Conservation (phyloP, 345 rosid species). For the Ceriops decandra region DNA sequence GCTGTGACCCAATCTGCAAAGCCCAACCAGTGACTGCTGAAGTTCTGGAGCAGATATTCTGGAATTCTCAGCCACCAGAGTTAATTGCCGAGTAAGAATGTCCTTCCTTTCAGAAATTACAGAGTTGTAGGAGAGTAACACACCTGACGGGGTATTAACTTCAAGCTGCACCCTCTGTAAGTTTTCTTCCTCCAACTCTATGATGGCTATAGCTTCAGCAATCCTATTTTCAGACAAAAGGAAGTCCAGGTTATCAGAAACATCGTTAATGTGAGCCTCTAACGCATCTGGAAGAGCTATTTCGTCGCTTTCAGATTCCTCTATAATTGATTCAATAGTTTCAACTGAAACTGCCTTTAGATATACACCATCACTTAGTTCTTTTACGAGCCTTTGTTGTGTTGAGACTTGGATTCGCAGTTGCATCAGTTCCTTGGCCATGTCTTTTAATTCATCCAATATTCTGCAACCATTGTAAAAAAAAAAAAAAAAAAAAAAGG, state of each 20-base stretch:
- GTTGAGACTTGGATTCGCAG: slow-evolving; percentile 40
- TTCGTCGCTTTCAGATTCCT: slow-evolving; percentile 32
- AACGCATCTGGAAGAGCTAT: slow-evolving; percentile 20
- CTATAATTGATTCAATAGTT: slow-evolving; percentile 19
- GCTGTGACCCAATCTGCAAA: slow-evolving; percentile 43
- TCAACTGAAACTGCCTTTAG: slow-evolving; percentile 32
- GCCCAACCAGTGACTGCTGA: slow-evolving; percentile 45
- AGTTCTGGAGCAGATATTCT: slow-evolving; percentile 53
- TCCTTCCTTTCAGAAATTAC: slow-evolving; percentile 41
- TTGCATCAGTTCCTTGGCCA: slow-evolving; percentile 39
- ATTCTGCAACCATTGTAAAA: slow-evolving; percentile 30
- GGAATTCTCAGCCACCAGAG: slow-evolving; percentile 42
- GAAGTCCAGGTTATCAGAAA: slow-evolving; percentile 43
- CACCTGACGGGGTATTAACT: slow-evolving; percentile 15
- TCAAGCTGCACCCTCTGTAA: slow-evolving; percentile 27
- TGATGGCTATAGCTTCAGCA: slow-evolving; percentile 42
- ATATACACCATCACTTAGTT: slow-evolving; percentile 33
- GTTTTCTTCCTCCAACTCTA: slow-evolving; percentile 42
- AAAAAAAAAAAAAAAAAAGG: neutral
- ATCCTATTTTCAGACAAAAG: slow-evolving; percentile 43
- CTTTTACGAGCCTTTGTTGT: slow-evolving; percentile 44
- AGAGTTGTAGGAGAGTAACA: slow-evolving; percentile 28
- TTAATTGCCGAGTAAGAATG: slow-evolving; percentile 34
- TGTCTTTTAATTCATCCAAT: slow-evolving; percentile 42
- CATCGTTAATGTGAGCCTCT: slow-evolving; percentile 28